Evolutionary conservation across 2,329 filamentous ascomycete species (phyloP).

Genomic region (Penicillium sp.): DNA sequence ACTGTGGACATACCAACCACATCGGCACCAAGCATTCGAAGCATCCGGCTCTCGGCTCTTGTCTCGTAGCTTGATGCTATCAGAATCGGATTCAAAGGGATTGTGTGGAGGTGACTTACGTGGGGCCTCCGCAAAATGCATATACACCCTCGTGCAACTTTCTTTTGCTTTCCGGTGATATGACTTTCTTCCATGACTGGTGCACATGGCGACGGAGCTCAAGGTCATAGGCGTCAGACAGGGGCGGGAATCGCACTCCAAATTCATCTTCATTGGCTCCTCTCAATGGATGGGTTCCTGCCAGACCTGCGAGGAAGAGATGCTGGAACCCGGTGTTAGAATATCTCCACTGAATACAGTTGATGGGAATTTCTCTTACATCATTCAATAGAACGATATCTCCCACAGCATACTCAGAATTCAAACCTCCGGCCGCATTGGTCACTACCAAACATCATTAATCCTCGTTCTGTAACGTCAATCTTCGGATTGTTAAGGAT

Average conservation of each 20-base stretch:
- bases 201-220: conserved; percentile 58
- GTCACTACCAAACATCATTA: conserved; percentile 49
- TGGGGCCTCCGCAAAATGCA: conserved; percentile 63
- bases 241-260: conserved; percentile 60
- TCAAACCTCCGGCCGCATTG: conserved; percentile 65
- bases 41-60: conserved; percentile 62
- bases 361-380: conserved; percentile 38
- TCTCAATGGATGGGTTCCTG: conserved; percentile 60
- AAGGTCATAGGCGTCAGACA: conserved; percentile 66
- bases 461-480: neutral
- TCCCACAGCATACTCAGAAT: conserved; percentile 62
- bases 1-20: conserved; percentile 71
- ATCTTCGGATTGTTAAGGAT: neutral
- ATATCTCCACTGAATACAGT: neutral
- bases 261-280: conserved; percentile 63
- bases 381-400: conserved; percentile 66
- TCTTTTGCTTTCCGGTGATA: conserved; percentile 46
- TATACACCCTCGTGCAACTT: conserved; percentile 64
- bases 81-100: conserved; percentile 8
- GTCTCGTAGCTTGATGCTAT: conserved; percentile 56
- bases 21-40: conserved; percentile 61
- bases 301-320: conserved; percentile 61
- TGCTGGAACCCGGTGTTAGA: conserved; percentile 45
- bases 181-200: conserved; percentile 54
- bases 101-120: conserved; percentile 40